These are phyloP conservation scores for Saccharomycopsis amapae DNA, from an alignment of 805 yeast genomes.

Conservation along the genomic window DNA sequence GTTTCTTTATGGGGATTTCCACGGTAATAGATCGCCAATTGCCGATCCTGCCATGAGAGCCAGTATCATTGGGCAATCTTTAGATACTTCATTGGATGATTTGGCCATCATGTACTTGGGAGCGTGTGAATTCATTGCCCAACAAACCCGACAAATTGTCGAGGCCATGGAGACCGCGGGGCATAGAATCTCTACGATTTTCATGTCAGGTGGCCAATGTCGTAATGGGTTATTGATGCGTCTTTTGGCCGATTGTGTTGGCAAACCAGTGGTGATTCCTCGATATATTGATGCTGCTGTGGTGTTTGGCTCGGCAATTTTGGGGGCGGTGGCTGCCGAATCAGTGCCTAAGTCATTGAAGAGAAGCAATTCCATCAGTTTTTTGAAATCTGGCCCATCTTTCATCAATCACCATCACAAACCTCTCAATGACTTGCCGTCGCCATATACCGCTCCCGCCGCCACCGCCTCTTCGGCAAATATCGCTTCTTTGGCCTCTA, in stretches of 20 bases:
- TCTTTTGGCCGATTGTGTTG: slow-evolving; percentile 87
- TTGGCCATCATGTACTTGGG: slow-evolving; percentile 82
- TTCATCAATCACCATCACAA: slow-evolving; percentile 2
- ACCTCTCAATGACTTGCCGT: slow-evolving; percentile 32
- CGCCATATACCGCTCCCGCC: slow-evolving; percentile 74
- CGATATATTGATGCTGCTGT: slow-evolving; percentile 95
- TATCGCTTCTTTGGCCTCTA: slow-evolving; percentile 41
- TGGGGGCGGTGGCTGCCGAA: slow-evolving; percentile 91
- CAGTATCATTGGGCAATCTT: slow-evolving; percentile 81
- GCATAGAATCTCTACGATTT: slow-evolving; percentile 66
- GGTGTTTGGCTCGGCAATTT: slow-evolving; percentile 89
- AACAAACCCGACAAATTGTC: slow-evolving; percentile 92
- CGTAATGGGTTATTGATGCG: slow-evolving; percentile 85
- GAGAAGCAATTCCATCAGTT: slow-evolving; percentile 19
- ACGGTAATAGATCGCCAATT: slow-evolving; percentile 96
- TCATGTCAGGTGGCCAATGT: slow-evolving; percentile 95
- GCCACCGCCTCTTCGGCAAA: slow-evolving; percentile 68
- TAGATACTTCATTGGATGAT: slow-evolving; percentile 82
- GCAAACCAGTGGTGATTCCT: slow-evolving; percentile 86
- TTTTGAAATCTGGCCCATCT: slow-evolving; percentile 12
- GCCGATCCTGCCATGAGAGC: slow-evolving; percentile 95
- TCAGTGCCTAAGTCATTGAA: slow-evolving; percentile 40
- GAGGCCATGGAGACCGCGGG: slow-evolving; percentile 79
- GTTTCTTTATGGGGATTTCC: slow-evolving; percentile 93
- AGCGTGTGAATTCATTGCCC: slow-evolving; percentile 96